These are phyloP conservation scores for Prototheca cutis DNA, from an alignment of 163 green algal genomes.

Conservation along the genomic window DNA sequence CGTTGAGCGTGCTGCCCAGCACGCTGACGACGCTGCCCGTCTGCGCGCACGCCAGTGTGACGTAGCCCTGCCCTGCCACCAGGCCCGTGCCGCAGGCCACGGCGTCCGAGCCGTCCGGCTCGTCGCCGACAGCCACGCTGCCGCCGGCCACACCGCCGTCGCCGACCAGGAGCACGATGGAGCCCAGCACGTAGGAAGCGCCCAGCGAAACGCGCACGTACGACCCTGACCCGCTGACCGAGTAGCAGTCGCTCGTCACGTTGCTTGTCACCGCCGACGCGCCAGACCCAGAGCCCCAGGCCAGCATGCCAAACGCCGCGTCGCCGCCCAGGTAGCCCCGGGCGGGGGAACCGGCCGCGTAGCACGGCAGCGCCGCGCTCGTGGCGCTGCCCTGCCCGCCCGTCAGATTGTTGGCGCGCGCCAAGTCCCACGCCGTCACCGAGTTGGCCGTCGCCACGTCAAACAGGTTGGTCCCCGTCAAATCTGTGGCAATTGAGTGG, in stretches of 20 bases:
- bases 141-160: conserved; percentile 1
- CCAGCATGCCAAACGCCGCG: conserved; percentile 7
- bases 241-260: neutral
- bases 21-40: conserved; percentile 10
- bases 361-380: conserved; percentile 9
- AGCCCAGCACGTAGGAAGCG: neutral
- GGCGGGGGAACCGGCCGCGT: conserved; percentile 1
- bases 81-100: conserved; percentile 1
- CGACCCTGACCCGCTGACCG: neutral
- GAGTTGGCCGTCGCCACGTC: neutral
- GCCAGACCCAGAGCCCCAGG: conserved; percentile 6
- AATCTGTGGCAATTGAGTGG: no score
- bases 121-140: neutral
- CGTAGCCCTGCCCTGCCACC: neutral
- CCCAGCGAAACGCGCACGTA: neutral
- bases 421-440: conserved; percentile 17
- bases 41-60: neutral
- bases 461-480: conserved; percentile 15
- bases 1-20: neutral
- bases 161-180: conserved; percentile 4
- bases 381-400: neutral
- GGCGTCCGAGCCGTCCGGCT: neutral
- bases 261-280: neutral
- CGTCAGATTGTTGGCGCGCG: conserved; percentile 1
- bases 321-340: conserved; percentile 17